Base-by-base conservation (phyloP, 169 alveolate genomes). In the Eimeria acervulina region DNA sequence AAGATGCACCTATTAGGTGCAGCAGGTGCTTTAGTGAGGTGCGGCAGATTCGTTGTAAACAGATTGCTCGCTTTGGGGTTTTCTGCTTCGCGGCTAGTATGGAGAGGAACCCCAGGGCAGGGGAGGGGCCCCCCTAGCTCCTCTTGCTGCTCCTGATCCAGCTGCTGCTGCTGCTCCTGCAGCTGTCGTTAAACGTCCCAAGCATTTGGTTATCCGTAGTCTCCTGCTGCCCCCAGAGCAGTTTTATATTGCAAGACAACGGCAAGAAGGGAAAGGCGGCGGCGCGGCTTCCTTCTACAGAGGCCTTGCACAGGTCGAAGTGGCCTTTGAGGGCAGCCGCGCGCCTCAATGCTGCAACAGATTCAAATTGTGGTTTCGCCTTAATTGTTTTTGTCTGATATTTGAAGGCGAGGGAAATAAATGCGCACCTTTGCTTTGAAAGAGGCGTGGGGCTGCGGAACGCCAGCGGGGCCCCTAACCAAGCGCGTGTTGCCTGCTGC, bases 141-240 rank as follows among this genome's bases (percentile, higher is more conserved):
- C 87, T 51, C 7, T 17, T 51, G 59, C 59, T 76, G 87, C 63
- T 59, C n/a, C n/a, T n/a, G n/a, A n/a, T n/a, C n/a, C n/a, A n/a
- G 68, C 26, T 19, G 66, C 68, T 59, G 68, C 68, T 21, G 68
- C 68, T 44, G 90, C 90, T n/a, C 31, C 51, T 81, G 72, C 90
- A 44, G 90, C 90, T 81, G 90, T 72, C 26, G 51, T 40, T 26
- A 31, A 42, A 42, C 44, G 1, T 26, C 90, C 66, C 44, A 44
- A 42, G 26, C 90, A 81, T 81, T 63, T 70, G 70, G 38, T 40
- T 28, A 21, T 42, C 33, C 68, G 19, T 6, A 10, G 44, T 47
- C 72, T 51, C 51, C n/a, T n/a, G 70, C 72, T 5, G 28, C n/a
- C 0, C 2, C 88, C 38, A 38, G 33, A 6, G 26, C 61, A 38